Conservation (phyloP, 2,329 filamentous ascomycete genomes). For the Colletotrichum kahawae region DNA sequence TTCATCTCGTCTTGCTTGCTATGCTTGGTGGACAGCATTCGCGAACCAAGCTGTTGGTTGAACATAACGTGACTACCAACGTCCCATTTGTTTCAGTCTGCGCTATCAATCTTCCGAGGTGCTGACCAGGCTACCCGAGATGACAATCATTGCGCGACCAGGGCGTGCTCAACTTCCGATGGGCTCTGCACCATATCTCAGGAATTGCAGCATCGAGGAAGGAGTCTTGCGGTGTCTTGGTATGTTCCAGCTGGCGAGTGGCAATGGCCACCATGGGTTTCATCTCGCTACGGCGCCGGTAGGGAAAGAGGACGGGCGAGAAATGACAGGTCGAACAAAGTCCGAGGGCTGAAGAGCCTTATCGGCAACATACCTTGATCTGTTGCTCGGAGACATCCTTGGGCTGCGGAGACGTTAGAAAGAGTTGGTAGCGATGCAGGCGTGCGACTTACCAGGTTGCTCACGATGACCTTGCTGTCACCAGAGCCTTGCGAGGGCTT, state of each 20-base stretch:
- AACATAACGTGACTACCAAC: conserved; percentile 23
- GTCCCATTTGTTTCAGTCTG: conserved; percentile 26
- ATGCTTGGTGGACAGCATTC: not conserved
- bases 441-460: conserved; percentile 81
- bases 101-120: conserved; percentile 32
- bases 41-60: conserved; percentile 7
- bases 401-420: conserved; percentile 70
- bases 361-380: conserved; percentile 99
- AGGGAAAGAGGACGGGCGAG: conserved; percentile 41
- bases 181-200: conserved; percentile 32
- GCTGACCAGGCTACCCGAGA: conserved; percentile 61
- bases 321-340: conserved; percentile 68
- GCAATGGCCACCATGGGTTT: conserved; percentile 13
- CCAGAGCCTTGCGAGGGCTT: conserved; percentile 66
- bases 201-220: conserved; percentile 31
- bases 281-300: conserved; percentile 26
- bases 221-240: conserved; percentile 30
- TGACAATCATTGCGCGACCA: conserved; percentile 51
- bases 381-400: conserved; percentile 94
- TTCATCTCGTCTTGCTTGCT: not conserved
- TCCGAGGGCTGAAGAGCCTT: conserved; percentile 72
- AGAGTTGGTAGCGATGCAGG: not conserved
- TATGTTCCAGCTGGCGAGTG: conserved; percentile 8
- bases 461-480: conserved; percentile 97
- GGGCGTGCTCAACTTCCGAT: conserved; percentile 65